Base-by-base conservation (phyloP, 768 basidiomycete species). In the Jaapia argillacea region DNA sequence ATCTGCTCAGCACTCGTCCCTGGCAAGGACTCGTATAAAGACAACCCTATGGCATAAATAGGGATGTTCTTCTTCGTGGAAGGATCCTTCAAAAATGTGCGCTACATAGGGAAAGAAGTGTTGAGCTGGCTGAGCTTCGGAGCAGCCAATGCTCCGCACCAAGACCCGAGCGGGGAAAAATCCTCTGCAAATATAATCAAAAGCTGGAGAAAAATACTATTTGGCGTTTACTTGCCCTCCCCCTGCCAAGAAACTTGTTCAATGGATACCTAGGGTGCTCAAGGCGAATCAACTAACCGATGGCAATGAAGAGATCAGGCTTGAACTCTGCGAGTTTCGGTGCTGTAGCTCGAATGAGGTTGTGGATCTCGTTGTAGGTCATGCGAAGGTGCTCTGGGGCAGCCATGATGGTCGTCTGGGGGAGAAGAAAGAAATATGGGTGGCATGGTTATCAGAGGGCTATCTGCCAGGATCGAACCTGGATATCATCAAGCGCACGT, bases 141-240 rank as follows among this genome's bases (percentile, higher is more conserved):
- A 13, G 33, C 21, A 37, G 18, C 24, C 14, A 28, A 27, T 36
- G 13, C 36, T 47, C 52, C 58, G 48, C 52, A 81, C 84, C 75
- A 94, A 73, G 36, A 96, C 85, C 36, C 93, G 82, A 18, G 93
- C 93, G 40, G 93, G 93, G 66, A 97, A 92, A 67, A 94, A 97
- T 23, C 94, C 93, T 36, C 90, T 89, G 60, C 41, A 46, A 52
- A 51, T 49, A 44, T 52, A 41, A 39, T 47, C 44, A 44, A 45
- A 40, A n/a, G 48, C 21, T 20, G 45, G 44, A 48, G 54, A 18
- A 35, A 23, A 49, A 21, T 45, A 22, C 28, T 23, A 43, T 27
- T 23, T 24, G 25, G 25, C 31, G 42, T 14, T 43, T 22, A 77
- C 82, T 69, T 50, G 88, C 88, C 86, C 85, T 73, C 87, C 85